A percentile compares a stretch with the other conserved stretches of the same genome.
Conservation (phyloP, 1,284 basidiomycete genomes). For the Coniferiporia sulphurascens region DNA sequence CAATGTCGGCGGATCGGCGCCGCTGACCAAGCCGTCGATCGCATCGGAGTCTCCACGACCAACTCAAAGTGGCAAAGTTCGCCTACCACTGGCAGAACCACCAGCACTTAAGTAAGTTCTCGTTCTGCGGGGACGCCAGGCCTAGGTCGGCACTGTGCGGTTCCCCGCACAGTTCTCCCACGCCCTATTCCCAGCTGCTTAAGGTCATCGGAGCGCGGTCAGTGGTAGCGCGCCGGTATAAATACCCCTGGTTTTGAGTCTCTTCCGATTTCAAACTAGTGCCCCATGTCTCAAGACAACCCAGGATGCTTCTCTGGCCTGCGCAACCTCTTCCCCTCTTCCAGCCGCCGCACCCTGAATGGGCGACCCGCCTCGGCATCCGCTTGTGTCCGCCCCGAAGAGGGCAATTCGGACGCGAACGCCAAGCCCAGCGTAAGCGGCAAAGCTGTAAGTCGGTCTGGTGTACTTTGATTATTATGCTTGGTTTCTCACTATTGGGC, state of each 20-base stretch:
- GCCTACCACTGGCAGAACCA: neutral
- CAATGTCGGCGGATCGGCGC: neutral
- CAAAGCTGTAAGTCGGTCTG: too few relatives aligned
- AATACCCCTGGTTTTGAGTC: too few relatives aligned
- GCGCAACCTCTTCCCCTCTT: neutral
- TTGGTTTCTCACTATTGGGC: too few relatives aligned
- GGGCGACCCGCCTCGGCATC: neutral
- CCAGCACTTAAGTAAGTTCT: neutral
- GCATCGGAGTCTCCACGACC: conserved; percentile 1
- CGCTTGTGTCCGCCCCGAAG: too few relatives aligned
- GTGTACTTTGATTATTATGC: too few relatives aligned
- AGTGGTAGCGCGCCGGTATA: too few relatives aligned
- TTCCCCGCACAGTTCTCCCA: neutral
- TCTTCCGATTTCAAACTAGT: too few relatives aligned
- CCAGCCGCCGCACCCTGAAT: neutral
- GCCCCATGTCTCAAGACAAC: neutral
- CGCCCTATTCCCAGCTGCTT: too few relatives aligned
- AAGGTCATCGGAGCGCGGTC: neutral
- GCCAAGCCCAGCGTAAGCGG: too few relatives aligned
- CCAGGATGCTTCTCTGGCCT: conserved; percentile 8
- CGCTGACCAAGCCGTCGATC: conserved; percentile 10
- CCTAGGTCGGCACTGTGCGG: neutral
- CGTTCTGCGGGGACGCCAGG: too few relatives aligned
- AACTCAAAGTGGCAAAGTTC: neutral
- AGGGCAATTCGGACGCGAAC: too few relatives aligned